A percentile compares a stretch with the other conserved stretches of the same genome.
Conservation (phyloP, 179 eudicot genomes). For the Vitellaria paradoxa region DNA sequence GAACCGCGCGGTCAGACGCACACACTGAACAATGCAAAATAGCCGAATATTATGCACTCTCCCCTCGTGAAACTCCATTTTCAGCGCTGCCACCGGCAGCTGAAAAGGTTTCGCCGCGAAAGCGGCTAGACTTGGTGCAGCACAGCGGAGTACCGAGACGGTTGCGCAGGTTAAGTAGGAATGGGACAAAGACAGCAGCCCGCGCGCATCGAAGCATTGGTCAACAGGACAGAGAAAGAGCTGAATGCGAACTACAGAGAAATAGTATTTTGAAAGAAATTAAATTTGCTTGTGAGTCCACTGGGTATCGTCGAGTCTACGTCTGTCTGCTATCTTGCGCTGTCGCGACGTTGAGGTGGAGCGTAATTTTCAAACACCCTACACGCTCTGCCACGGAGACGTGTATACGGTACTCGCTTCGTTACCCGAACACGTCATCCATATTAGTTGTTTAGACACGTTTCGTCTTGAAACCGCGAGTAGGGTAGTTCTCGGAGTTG, state of each 20-base stretch:
- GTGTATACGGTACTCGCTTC: background rate
- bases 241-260: too few relatives aligned
- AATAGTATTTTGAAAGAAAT: background rate
- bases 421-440: background rate
- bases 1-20: background rate
- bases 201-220: background rate
- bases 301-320: conserved; percentile 34
- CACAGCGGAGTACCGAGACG: background rate
- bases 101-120: conserved; percentile 14
- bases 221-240: background rate
- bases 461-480: background rate
- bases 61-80: background rate
- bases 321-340: conserved; percentile 31
- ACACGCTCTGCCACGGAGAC: background rate
- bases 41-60: background rate
- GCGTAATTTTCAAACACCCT: background rate
- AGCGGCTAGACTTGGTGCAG: conserved; percentile 15
- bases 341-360: conserved; percentile 19
- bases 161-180: background rate
- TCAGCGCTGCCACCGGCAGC: background rate
- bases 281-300: background rate
- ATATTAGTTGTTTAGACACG: background rate
- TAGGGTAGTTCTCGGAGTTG: background rate
- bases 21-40: background rate
- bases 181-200: background rate